phyloP scores from a whole-genome alignment of 805 yeast species.

The Lipomyces orientalis region DNA sequence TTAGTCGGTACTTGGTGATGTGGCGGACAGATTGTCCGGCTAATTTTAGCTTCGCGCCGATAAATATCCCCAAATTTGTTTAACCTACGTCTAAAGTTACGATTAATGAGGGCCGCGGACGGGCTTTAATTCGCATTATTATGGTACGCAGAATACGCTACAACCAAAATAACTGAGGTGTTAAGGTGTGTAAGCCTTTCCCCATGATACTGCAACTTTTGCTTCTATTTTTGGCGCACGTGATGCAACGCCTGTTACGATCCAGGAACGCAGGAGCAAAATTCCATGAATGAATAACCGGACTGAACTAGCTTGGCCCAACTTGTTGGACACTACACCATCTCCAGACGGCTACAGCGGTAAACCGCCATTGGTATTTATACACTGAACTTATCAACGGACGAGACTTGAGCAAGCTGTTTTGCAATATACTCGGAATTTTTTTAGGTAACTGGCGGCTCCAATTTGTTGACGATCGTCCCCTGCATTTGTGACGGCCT shows the following conservation, averaged over 20 bases:
- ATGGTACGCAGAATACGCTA: not conserved
- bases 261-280: not conserved
- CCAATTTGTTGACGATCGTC: not conserved
- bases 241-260: slow-evolving; percentile 1
- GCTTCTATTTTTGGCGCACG: slow-evolving; percentile 3
- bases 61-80: no score
- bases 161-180: not conserved
- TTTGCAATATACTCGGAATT: not conserved
- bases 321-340: not conserved
- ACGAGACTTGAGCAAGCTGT: not conserved
- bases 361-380: not conserved
- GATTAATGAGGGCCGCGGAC: no score
- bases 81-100: no score
- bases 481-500: not conserved
- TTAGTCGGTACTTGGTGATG: no score
- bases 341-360: not conserved
- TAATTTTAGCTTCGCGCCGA: no score
- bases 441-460: not conserved
- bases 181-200: not conserved
- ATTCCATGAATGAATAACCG: not conserved
- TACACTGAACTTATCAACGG: not conserved
- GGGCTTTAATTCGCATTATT: no score
- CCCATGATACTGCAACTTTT: not conserved
- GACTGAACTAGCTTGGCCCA: not conserved
- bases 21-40: no score